Evolutionary conservation across 768 basidiomycete species (phyloP).

Genomic region (Naganishia randhawae): DNA sequence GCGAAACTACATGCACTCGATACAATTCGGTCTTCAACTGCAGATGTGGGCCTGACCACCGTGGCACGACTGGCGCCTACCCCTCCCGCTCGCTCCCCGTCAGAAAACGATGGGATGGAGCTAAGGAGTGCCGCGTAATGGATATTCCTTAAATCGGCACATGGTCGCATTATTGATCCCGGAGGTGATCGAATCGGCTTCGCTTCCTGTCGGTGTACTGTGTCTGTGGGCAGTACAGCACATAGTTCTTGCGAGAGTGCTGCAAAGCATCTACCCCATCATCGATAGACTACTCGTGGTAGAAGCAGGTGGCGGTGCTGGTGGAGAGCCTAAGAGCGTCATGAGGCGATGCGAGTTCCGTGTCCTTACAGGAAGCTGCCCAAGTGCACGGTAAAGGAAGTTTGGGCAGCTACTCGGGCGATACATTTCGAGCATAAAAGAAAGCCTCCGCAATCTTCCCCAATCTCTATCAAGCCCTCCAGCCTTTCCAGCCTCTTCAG

Average conservation of each 20-base stretch:
- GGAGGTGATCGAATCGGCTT: not conserved
- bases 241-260: too few species aligned
- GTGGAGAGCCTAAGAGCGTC: too few species aligned
- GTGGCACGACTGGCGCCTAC: not conserved
- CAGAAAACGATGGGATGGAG: conserved; percentile 1
- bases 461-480: too few species aligned
- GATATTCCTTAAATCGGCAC: conserved; percentile 2
- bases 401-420: not conserved
- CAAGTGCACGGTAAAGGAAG: not conserved
- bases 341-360: too few species aligned
- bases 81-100: not conserved
- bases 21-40: not conserved
- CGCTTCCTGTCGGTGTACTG: not conserved
- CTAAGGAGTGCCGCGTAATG: not conserved
- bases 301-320: too few species aligned
- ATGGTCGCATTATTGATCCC: not conserved
- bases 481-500: too few species aligned
- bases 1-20: too few species aligned
- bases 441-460: conserved; percentile 2
- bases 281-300: too few species aligned
- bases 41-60: not conserved
- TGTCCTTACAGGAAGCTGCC: too few species aligned
- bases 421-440: not conserved
- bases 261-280: too few species aligned
- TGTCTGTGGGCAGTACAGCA: not conserved